Evolutionary conservation across 805 yeast genomes (phyloP).

Genomic region (Cyberlindnera amylophila): DNA sequence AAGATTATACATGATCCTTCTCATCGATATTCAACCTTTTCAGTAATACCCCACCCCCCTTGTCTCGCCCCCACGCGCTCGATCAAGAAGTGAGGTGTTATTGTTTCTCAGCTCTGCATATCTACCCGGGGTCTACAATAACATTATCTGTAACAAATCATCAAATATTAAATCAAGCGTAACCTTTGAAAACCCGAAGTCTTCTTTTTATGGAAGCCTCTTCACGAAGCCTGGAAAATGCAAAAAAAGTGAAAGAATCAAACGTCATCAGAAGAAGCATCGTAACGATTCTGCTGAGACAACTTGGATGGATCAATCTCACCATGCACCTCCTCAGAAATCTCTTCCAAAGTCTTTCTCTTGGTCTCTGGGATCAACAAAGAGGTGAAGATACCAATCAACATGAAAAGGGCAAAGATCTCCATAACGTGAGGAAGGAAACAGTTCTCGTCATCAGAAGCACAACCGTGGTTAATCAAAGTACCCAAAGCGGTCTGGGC

Average conservation of each 20-base stretch:
- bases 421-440: slow-evolving; percentile 92
- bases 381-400: slow-evolving; percentile 65
- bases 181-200: too few relatives aligned
- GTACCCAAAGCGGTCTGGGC: slow-evolving; percentile 89
- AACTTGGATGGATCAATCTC: slow-evolving; percentile 55
- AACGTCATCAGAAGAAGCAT: slow-evolving; percentile 21
- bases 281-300: slow-evolving; percentile 11
- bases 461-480: slow-evolving; percentile 73
- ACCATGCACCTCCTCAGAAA: slow-evolving; percentile 77
- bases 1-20: too few relatives aligned
- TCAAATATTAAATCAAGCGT: too few relatives aligned
- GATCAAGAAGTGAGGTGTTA: too few relatives aligned
- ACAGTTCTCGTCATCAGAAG: slow-evolving; percentile 54
- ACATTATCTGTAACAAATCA: too few relatives aligned
- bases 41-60: too few relatives aligned
- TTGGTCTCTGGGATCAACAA: slow-evolving; percentile 84
- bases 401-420: slow-evolving; percentile 89
- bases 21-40: too few relatives aligned
- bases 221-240: too few relatives aligned
- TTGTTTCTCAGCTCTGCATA: too few relatives aligned
- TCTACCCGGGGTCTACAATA: too few relatives aligned
- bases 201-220: too few relatives aligned
- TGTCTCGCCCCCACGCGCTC: too few relatives aligned
- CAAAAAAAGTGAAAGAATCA: slow-evolving; percentile 11
- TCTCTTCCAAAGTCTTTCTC: slow-evolving; percentile 85